Percentiles rank a stretch among this genome's conserved stretches.
Conservation (phyloP, 805 yeast species). For the Wickerhamiella shivajii region DNA sequence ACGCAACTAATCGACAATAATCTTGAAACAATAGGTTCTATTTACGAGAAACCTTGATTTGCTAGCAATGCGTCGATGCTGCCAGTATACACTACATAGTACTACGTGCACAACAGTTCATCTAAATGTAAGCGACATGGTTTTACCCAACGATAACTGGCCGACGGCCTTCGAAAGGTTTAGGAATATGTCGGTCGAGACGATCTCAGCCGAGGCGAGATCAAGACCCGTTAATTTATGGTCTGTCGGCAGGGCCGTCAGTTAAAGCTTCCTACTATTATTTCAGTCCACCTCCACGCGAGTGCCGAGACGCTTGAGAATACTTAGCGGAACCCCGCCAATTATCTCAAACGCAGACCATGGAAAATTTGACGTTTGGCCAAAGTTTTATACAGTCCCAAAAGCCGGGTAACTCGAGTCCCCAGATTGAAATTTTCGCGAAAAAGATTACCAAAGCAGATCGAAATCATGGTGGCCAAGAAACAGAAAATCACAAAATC, state of each 20-base stretch:
- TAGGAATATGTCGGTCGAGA: constrained; percentile 97
- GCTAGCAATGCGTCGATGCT: too few relatives aligned
- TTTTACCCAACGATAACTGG: constrained; percentile 98
- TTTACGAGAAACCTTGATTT: too few relatives aligned
- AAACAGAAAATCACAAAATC: neutral
- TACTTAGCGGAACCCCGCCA: too few relatives aligned
- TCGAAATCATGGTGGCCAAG: constrained; percentile 1
- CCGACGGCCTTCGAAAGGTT: constrained; percentile 92
- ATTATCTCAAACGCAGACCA: too few relatives aligned
- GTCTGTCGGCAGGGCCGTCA: constrained; percentile 92
- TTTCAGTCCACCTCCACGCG: constrained; percentile 24
- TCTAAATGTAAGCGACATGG: constrained; percentile 99
- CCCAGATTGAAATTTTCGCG: too few relatives aligned
- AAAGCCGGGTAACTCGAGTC: too few relatives aligned
- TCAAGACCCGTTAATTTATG: constrained; percentile 45
- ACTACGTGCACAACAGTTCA: constrained; percentile 10
- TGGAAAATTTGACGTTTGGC: too few relatives aligned
- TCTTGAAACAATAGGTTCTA: too few relatives aligned
- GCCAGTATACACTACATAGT: constrained; percentile 5
- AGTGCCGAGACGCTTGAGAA: constrained; percentile 22
- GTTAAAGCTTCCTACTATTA: constrained; percentile 22
- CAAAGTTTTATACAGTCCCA: too few relatives aligned
- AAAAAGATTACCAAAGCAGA: too few relatives aligned
- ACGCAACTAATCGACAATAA: too few relatives aligned
- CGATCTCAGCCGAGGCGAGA: constrained; percentile 47